Conservation (phyloP, 345 rosid genomes). For the Schrenkiella parvula region DNA sequence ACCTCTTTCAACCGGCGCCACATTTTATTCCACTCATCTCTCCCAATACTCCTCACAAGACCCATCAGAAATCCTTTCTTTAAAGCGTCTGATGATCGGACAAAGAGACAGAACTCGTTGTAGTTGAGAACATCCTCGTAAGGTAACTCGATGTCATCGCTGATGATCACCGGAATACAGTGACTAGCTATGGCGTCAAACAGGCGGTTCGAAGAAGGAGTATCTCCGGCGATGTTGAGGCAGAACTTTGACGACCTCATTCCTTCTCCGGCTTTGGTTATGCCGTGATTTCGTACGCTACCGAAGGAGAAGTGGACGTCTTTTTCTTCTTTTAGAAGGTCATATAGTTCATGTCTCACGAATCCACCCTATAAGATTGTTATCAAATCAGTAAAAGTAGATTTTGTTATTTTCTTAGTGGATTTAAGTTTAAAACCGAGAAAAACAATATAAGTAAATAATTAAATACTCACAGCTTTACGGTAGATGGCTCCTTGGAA, state of each 20-base stretch:
- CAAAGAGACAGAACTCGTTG: constrained; percentile 80
- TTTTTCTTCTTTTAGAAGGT: constrained; percentile 72
- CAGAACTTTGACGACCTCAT: constrained; percentile 91
- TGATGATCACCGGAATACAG: constrained; percentile 86
- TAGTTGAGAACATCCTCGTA: constrained; percentile 88
- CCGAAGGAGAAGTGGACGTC: constrained; percentile 88
- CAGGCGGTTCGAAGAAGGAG: constrained; percentile 96
- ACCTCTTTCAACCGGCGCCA: constrained; percentile 61
- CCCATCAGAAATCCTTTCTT: constrained; percentile 62
- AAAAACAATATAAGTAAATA: no score
- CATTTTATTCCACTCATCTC: constrained; percentile 78
- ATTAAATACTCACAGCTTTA: constrained; percentile 83
- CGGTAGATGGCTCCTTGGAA: constrained; percentile 97
- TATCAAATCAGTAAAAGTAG: neutral
- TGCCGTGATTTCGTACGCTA: constrained; percentile 63
- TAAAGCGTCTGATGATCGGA: constrained; percentile 73
- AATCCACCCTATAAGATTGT: constrained; percentile 63
- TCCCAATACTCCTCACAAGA: constrained; percentile 54
- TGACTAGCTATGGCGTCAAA: constrained; percentile 96
- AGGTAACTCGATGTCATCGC: constrained; percentile 93
- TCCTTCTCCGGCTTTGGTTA: constrained; percentile 61
- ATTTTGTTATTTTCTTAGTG: no score
- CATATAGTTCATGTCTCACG: constrained; percentile 72
- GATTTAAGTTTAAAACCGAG: no score
- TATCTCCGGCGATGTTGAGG: constrained; percentile 94